Conservation (phyloP, 352 stramenopile species). For the Pythium aquatile region DNA sequence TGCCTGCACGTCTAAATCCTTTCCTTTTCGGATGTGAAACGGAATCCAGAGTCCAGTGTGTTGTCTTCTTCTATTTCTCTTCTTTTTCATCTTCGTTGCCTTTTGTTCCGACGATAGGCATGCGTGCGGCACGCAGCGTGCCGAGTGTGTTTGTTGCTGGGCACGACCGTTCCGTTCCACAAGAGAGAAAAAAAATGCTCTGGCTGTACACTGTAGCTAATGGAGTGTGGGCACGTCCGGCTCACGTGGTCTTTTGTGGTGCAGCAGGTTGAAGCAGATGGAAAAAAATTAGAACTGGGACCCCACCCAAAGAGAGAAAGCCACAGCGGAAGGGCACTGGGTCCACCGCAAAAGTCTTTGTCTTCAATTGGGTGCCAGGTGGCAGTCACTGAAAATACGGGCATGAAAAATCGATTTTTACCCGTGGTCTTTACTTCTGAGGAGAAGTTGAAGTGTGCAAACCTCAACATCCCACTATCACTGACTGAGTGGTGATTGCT, state of each 20-base stretch:
- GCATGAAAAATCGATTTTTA: not conserved
- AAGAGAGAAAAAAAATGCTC: no score
- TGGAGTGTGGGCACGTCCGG: not conserved
- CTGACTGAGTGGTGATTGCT: not conserved
- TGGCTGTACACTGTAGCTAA: no score
- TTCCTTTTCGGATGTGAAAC: not conserved
- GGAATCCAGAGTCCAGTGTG: no score
- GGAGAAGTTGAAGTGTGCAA: not conserved
- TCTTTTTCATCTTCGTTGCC: no score
- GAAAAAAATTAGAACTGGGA: constrained; percentile 1
- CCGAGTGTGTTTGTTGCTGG: no score
- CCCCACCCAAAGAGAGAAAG: not conserved
- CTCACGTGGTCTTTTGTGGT: constrained; percentile 4
- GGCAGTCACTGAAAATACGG: not conserved
- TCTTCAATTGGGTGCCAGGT: no score
- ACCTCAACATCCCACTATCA: not conserved
- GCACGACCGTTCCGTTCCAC: not conserved
- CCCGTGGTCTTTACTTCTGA: not conserved
- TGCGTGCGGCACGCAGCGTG: no score
- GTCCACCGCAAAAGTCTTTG: not conserved
- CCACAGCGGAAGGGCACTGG: not conserved
- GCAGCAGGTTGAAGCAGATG: constrained; percentile 1
- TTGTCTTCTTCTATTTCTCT: no score
- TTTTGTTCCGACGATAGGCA: no score
- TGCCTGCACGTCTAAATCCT: not conserved